Evolutionary conservation across 805 yeast species (phyloP), one percentile per base, ranked within the genome.

Genomic region (Wickerhamomyces queroliae): DNA sequence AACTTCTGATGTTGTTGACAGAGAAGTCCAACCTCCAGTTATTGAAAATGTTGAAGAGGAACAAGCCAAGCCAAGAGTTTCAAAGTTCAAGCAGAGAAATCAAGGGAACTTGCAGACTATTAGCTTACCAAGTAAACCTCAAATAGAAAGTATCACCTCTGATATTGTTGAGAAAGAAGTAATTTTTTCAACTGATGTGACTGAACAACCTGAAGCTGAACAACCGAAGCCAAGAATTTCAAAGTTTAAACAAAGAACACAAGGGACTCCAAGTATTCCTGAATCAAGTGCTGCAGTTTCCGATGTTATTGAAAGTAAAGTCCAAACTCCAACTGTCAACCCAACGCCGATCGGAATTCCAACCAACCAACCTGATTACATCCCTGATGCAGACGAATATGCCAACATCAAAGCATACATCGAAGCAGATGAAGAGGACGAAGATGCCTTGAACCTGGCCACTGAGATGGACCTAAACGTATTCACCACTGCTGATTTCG

Each of bases 31-130:
- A 33, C 71, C 83, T 10, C 80, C 78, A 44, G 78, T 77, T 41
- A 67, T 82, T 35, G 83, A 76, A 36, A 74, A 77, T 46, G 64
- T 78, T 3, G 76, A 80, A 52, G 69, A 67, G 23, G 67, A 67
- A 27, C 50, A 21, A 18, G 50, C 55, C 33, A 46, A 26, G 4
- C 15, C 21, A 3, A 50, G 40, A 22, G 38, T 52, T 1, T 54
- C 58, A 0, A 52, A 39, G 30, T 54, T 54, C 39, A 51, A 50
- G 41, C 44, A 41, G 35, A 38, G 42, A 36, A 22, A 34, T 12
- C 21, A 16, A 20, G 24, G 15, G 19, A 22, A 11, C 13, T 23
- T 7, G 17, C 12, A 22, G n/a, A 23, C 12, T 9, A 24, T 17
- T 15, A 12, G 15, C 8, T 3, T 5, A 25, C 10, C n/a, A n/a